Conservation (phyloP, 805 yeast genomes). For the Saccharomyces jurei region DNA sequence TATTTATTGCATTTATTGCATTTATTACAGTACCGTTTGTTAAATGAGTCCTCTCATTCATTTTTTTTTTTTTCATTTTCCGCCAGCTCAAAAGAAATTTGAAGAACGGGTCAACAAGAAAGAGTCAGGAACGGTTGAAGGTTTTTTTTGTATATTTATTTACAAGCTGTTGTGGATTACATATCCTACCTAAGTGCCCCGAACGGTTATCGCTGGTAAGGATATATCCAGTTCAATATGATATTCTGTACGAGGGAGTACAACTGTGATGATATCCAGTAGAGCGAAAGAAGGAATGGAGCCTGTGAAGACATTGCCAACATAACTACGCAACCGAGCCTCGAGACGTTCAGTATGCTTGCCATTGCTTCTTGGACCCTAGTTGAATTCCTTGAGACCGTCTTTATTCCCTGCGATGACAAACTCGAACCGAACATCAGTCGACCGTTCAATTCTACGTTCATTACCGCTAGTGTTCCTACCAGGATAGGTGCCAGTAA, state of each 20-base stretch:
- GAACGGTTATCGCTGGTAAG: slow-evolving; percentile 27
- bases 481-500: slow-evolving; percentile 67
- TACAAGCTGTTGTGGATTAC: background rate
- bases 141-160: background rate
- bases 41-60: background rate
- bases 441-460: slow-evolving; percentile 73
- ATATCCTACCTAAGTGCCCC: background rate
- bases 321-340: slow-evolving; percentile 69
- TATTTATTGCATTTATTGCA: background rate
- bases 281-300: slow-evolving; percentile 71
- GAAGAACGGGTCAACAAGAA: background rate
- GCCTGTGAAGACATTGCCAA: slow-evolving; percentile 84
- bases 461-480: slow-evolving; percentile 64
- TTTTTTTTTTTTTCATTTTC: background rate
- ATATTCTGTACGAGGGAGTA: slow-evolving; percentile 73
- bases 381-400: slow-evolving; percentile 19
- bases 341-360: slow-evolving; percentile 58
- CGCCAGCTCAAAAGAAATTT: background rate
- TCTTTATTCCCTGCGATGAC: slow-evolving; percentile 18
- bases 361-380: slow-evolving; percentile 13
- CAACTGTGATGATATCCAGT: slow-evolving; percentile 82
- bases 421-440: slow-evolving; percentile 34
- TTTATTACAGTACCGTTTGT: background rate
- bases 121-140: background rate
- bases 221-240: slow-evolving; percentile 56